Evolutionary conservation across 2,329 filamentous ascomycete genomes (phyloP).

Genomic region (Grosmannia clavigera): DNA sequence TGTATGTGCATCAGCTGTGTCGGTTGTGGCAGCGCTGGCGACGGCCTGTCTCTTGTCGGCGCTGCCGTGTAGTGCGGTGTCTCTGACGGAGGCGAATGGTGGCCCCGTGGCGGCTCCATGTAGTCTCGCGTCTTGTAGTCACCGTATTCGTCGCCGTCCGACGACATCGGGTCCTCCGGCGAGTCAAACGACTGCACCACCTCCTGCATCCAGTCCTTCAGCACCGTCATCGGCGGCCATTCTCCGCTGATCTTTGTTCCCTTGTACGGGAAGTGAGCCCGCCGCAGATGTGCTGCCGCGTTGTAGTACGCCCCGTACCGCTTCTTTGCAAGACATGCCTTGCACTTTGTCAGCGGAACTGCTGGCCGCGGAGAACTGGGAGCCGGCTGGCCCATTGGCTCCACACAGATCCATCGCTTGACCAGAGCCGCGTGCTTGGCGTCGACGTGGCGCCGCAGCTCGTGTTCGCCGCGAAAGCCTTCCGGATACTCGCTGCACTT

Average conservation of each 20-base stretch:
- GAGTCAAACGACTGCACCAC: constrained; percentile 36
- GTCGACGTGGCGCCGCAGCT: constrained; percentile 56
- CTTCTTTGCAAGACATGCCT: constrained; percentile 66
- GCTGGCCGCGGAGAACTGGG: constrained; percentile 30
- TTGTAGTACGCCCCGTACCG: constrained; percentile 90
- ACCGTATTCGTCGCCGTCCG: constrained; percentile 39
- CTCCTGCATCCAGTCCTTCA: constrained; percentile 51
- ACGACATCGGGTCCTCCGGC: constrained; percentile 33
- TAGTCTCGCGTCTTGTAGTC: constrained; percentile 20
- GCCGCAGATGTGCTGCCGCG: constrained; percentile 76
- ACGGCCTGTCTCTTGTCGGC: not conserved
- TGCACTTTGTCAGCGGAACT: constrained; percentile 55
- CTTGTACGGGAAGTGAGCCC: constrained; percentile 65
- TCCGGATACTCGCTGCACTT: constrained; percentile 62
- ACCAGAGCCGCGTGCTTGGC: constrained; percentile 49
- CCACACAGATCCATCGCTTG: constrained; percentile 46
- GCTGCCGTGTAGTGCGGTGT: not conserved
- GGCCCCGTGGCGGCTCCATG: not conserved
- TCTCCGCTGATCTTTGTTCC: constrained; percentile 42
- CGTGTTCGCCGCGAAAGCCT: constrained; percentile 78
- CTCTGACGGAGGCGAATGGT: not conserved
- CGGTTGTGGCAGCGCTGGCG: not conserved
- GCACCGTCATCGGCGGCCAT: constrained; percentile 42
- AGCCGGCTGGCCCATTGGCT: constrained; percentile 26
- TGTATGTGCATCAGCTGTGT: not conserved